Conservation (phyloP, 228 moss, liverwort and hornwort genomes). For the Sphagnum fallax region DNA sequence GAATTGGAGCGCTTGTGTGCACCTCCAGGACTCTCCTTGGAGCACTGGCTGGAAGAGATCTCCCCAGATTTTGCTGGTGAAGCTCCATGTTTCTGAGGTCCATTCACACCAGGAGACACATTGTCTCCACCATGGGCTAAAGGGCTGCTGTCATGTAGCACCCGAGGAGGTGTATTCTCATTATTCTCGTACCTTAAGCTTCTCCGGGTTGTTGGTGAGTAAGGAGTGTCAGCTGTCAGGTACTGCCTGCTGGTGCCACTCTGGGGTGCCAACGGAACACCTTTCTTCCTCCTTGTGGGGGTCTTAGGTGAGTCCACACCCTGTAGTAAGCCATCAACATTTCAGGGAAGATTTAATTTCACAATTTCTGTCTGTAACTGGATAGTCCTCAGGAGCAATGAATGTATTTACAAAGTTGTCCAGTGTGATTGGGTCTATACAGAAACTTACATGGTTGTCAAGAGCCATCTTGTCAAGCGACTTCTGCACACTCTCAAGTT, state of each 20-base stretch:
- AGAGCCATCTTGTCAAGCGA: slow-evolving; percentile 91
- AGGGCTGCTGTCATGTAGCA: slow-evolving; percentile 37
- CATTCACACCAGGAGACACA: slow-evolving; percentile 35
- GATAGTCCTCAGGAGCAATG: too few species aligned
- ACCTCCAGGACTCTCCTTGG: slow-evolving; percentile 56
- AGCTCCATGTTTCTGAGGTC: slow-evolving; percentile 47
- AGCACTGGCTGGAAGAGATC: slow-evolving; percentile 19
- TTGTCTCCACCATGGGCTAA: slow-evolving; percentile 47
- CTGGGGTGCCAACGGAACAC: slow-evolving; percentile 43
- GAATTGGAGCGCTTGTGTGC: slow-evolving; percentile 71
- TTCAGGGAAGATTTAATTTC: too few species aligned
- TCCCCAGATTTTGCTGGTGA: slow-evolving; percentile 41
- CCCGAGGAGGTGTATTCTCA: slow-evolving; percentile 85
- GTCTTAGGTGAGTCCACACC: slow-evolving; percentile 50
- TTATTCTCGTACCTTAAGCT: slow-evolving; percentile 65
- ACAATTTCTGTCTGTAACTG: too few species aligned
- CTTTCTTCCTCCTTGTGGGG: slow-evolving; percentile 46
- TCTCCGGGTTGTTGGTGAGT: slow-evolving; percentile 68
- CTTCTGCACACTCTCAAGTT: slow-evolving; percentile 94
- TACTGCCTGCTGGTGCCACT: slow-evolving; percentile 49
- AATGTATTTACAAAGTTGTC: too few species aligned
- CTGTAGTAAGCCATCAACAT: background rate
- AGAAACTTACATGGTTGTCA: slow-evolving; percentile 2
- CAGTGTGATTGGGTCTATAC: too few species aligned
- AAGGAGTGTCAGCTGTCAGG: slow-evolving; percentile 14